phyloP scores from a whole-genome alignment of 176 grass and related monocot genomes.

The Hsuehochloa calcarea region DNA sequence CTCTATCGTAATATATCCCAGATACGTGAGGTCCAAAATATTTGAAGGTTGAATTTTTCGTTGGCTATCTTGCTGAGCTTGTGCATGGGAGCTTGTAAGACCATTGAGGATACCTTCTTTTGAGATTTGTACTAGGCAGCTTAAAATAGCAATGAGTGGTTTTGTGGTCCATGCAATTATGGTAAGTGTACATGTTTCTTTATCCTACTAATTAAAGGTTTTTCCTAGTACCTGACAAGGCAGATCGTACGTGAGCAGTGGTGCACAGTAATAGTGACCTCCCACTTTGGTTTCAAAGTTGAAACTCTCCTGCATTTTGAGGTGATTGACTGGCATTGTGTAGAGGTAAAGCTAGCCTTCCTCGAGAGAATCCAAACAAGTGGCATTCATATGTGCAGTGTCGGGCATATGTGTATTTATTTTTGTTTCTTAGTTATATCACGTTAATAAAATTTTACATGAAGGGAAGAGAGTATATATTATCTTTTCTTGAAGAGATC shows the following conservation, averaged over 20 bases:
- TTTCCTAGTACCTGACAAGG: background rate
- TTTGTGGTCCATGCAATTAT: constrained; percentile 54
- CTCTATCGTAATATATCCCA: background rate
- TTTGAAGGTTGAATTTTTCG: background rate
- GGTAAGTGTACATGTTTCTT: constrained; percentile 22
- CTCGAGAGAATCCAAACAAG: background rate
- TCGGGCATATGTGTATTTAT: no score
- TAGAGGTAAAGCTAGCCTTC: constrained; percentile 17
- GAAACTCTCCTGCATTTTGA: constrained; percentile 5
- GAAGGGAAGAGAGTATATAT: no score
- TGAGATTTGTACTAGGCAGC: constrained; percentile 37
- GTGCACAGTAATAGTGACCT: background rate
- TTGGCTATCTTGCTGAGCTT: constrained; percentile 8
- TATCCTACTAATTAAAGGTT: constrained; percentile 24
- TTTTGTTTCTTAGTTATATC: no score
- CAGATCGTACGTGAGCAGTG: background rate
- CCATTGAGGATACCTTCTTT: constrained; percentile 30
- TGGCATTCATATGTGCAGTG: background rate
- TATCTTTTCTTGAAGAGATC: no score
- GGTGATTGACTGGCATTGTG: background rate
- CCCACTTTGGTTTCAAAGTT: constrained; percentile 18
- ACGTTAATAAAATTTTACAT: no score
- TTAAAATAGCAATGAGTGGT: constrained; percentile 44
- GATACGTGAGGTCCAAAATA: background rate
- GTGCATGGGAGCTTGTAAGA: constrained; percentile 24